Evolutionary conservation across 2,329 filamentous ascomycete genomes (phyloP).

Genomic region (Mycogone perniciosa): DNA sequence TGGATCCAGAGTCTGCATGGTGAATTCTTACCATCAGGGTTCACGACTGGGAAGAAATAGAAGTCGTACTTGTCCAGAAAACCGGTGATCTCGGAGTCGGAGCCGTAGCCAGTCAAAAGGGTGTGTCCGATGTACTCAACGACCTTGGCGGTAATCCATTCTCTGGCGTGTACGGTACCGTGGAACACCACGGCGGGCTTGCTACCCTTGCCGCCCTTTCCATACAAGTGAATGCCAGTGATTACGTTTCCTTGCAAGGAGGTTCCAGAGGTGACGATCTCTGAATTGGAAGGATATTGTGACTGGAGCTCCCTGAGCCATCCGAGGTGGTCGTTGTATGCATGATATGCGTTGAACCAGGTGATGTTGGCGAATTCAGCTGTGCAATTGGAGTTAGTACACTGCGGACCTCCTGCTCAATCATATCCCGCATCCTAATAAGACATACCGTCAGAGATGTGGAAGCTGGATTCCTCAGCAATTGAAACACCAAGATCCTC

Average conservation of each 20-base stretch:
- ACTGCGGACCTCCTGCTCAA: background rate
- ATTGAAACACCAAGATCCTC: slow-evolving; percentile 35
- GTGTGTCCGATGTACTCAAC: slow-evolving; percentile 47
- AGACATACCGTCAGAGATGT: slow-evolving; percentile 24
- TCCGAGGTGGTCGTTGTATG: slow-evolving; percentile 43
- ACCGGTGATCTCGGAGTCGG: slow-evolving; percentile 30
- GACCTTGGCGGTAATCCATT: slow-evolving; percentile 54
- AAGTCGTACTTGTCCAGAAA: slow-evolving; percentile 59
- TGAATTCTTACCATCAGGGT: slow-evolving; percentile 46
- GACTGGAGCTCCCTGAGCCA: slow-evolving; percentile 42
- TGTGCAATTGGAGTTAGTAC: background rate
- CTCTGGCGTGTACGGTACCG: slow-evolving; percentile 52
- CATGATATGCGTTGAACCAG: slow-evolving; percentile 50
- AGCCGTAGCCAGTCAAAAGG: slow-evolving; percentile 41
- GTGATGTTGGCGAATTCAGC: slow-evolving; percentile 18
- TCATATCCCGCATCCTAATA: background rate
- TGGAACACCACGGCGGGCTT: slow-evolving; percentile 51
- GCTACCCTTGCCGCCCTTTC: slow-evolving; percentile 34
- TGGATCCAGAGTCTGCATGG: background rate
- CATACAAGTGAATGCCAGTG: slow-evolving; percentile 54
- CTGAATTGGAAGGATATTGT: slow-evolving; percentile 37
- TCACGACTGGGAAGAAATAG: slow-evolving; percentile 57
- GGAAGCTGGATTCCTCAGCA: slow-evolving; percentile 26
- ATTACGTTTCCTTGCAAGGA: slow-evolving; percentile 48
- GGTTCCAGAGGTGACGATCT: slow-evolving; percentile 43